These are phyloP conservation scores for Martensiomyces pterosporus DNA, from an alignment of 192 early-diverging fungal species.

Conservation along the genomic window DNA sequence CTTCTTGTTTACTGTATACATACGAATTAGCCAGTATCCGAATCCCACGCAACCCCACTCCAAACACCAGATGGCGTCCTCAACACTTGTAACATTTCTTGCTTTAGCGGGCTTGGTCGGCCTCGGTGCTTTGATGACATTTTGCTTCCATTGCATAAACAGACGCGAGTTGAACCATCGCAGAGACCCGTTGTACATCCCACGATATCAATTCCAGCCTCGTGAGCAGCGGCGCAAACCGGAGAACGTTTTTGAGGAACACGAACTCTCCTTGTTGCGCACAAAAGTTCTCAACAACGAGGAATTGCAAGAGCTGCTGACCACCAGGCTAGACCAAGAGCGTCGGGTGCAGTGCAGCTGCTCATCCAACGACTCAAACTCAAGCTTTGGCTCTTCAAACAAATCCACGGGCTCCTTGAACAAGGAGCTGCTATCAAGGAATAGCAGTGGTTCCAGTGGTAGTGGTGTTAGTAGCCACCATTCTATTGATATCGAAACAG, in stretches of 20 bases:
- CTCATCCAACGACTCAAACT: too few relatives aligned
- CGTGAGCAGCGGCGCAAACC: slow-evolving; percentile 2
- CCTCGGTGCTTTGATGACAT: slow-evolving; percentile 1
- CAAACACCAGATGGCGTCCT: neutral
- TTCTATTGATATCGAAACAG: neutral
- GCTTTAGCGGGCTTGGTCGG: slow-evolving; percentile 4
- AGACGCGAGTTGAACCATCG: slow-evolving; percentile 2
- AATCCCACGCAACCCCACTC: too few relatives aligned
- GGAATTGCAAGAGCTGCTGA: slow-evolving; percentile 2
- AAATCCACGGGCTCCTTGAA: neutral
- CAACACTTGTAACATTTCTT: neutral
- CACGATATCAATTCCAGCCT: slow-evolving; percentile 7
- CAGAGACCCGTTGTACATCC: neutral
- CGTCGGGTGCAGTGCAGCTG: neutral
- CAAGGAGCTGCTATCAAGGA: neutral
- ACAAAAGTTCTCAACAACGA: slow-evolving; percentile 6
- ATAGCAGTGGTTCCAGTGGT: neutral
- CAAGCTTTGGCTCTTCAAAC: neutral
- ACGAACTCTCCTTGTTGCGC: slow-evolving; percentile 7
- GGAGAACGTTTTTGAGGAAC: slow-evolving; percentile 4
- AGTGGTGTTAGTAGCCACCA: neutral
- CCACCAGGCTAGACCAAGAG: slow-evolving; percentile 1
- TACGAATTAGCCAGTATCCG: neutral
- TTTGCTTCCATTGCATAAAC: slow-evolving; percentile 3
- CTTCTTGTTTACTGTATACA: neutral